Base-by-base conservation (phyloP, 2,329 filamentous ascomycete genomes). In the Dactylellina leptospora region DNA sequence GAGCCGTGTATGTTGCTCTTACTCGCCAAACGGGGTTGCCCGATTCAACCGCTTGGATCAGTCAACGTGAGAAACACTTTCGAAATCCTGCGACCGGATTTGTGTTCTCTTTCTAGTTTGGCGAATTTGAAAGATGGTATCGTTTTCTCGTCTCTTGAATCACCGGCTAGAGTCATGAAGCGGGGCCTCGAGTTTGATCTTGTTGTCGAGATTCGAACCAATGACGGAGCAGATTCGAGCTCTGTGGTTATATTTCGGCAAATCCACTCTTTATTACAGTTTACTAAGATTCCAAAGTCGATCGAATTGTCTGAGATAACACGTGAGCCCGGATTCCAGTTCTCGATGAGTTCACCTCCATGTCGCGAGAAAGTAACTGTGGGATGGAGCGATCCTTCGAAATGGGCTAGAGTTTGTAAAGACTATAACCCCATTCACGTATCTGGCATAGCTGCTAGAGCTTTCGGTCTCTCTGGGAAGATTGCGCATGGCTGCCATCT, bases 401-500 rank as follows among this genome's bases (percentile, higher is more conserved):
- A 63, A 11, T 71, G 66, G 58, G 66, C 66, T 2, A 71, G 58
- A 18, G 28, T 71, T 23, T 71, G 66, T 27, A 71, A 71, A 6
- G 66, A 71, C 25, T 71, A 71, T 38, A 71, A 71, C 28, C 56
- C 58, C 2, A 63, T 71, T 45, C 66, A 71, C 53, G 63, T 47
- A 6, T 71, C n/a, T 33, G 45, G 56, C 1, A n/a, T 71, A 11
- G 66, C 66, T 25, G 66, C 56, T 23, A 61, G 51, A 27, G 20
- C 58, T 8, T 71, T 50, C 40, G 66, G 66, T 4, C 50, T 71
- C 18, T 58, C 66, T 18, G 58, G 50, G 9, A 71, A 58, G 50
- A 62, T 71, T 27, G 66, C 66, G 6, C 66, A 71, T 47, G 66
- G 66, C 4, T 62, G 63, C n/a, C 66, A 71, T 28, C 53, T 71